phyloP scores from a whole-genome alignment of 208 protist species.

The Trypanosoma mega region DNA sequence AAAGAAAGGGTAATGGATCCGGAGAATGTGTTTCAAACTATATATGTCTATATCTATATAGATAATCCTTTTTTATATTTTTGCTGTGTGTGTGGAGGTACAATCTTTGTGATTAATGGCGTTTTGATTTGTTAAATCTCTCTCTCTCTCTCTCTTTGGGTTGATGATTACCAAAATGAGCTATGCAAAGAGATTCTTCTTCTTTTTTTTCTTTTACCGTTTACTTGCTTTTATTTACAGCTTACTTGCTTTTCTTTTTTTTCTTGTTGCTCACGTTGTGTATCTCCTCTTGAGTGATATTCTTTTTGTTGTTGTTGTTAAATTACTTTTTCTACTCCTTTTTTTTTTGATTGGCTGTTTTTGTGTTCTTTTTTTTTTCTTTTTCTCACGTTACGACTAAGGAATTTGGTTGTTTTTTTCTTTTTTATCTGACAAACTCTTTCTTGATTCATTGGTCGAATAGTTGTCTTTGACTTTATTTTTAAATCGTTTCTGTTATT shows the following conservation, averaged over 20 bases:
- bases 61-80: no score
- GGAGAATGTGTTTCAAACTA: no score
- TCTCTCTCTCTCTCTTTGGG: not conserved
- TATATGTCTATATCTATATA: slow-evolving; percentile 4
- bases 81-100: no score
- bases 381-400: slow-evolving; percentile 6
- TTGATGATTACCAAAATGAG: not conserved
- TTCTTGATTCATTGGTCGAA: no score
- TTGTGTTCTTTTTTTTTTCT: slow-evolving; percentile 5
- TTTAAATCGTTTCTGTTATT: no score
- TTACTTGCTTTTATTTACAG: not conserved
- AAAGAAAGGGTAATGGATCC: no score
- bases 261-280: not conserved
- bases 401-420: no score
- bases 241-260: not conserved
- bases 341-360: not conserved
- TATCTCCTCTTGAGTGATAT: not conserved
- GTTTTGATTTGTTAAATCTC: no score
- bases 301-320: not conserved
- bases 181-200: not conserved
- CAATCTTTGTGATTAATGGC: no score
- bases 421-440: no score
- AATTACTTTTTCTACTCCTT: not conserved
- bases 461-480: no score
- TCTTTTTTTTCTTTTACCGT: not conserved